Conservation (phyloP, 176 grass and related monocot genomes). For the Cocos nucifera region DNA sequence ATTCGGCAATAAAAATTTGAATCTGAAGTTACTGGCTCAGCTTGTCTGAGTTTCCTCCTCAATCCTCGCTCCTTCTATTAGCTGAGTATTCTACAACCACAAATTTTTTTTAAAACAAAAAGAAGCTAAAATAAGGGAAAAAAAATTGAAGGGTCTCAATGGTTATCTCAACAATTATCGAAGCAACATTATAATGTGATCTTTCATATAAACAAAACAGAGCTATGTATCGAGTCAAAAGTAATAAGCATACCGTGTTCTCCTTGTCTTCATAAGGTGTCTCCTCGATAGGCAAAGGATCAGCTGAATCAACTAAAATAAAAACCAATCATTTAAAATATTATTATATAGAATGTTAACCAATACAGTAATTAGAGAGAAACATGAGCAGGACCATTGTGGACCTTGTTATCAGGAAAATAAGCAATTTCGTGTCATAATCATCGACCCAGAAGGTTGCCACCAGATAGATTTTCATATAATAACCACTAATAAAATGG, state of each 20-base stretch:
- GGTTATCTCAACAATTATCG: no score
- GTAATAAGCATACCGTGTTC: constrained; percentile 51
- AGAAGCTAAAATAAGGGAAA: constrained; percentile 2
- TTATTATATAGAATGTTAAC: no score
- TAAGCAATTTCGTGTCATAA: no score
- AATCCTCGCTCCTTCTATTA: constrained; percentile 20
- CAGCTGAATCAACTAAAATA: constrained; percentile 16
- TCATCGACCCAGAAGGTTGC: no score
- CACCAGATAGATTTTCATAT: no score
- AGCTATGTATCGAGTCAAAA: no score
- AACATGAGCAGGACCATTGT: no score
- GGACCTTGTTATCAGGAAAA: no score
- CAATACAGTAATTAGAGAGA: no score
- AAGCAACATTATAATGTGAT: no score
- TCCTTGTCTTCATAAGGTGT: constrained; percentile 58
- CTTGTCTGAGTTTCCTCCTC: constrained; percentile 34
- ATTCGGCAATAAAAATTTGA: constrained; percentile 49
- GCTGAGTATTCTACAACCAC: constrained; percentile 34
- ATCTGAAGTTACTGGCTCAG: constrained; percentile 39
- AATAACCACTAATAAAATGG: no score
- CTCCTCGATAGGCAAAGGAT: constrained; percentile 24
- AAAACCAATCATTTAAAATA: not conserved
- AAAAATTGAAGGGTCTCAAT: not conserved
- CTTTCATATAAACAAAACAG: no score
- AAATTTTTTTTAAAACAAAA: not conserved